phyloP scores from a whole-genome alignment of 257 asterid genomes.

The Fraxinus excelsior region DNA sequence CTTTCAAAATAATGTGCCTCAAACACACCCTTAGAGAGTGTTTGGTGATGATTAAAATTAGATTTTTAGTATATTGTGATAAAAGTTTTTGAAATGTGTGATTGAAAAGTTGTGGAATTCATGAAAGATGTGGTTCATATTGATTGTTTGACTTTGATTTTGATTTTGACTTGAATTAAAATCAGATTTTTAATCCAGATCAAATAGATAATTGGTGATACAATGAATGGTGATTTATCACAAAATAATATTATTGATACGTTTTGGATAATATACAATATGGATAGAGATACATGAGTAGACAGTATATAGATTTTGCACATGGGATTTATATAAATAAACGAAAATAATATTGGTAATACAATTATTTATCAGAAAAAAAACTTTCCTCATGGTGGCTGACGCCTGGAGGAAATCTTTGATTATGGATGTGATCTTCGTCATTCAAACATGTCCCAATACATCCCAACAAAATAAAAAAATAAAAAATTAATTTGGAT shows the following conservation, averaged over 20 bases:
- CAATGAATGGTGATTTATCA: neutral
- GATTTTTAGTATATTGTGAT: too few relatives aligned
- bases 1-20: too few relatives aligned
- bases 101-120: too few relatives aligned
- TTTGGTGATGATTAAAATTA: too few relatives aligned
- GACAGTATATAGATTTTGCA: neutral
- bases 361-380: neutral
- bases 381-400: constrained; percentile 15
- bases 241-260: neutral
- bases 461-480: constrained; percentile 16
- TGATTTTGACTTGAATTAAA: too few relatives aligned
- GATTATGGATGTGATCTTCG: constrained; percentile 41
- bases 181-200: too few relatives aligned
- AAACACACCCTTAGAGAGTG: too few relatives aligned
- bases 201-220: too few relatives aligned
- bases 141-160: too few relatives aligned
- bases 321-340: neutral
- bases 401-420: constrained; percentile 47
- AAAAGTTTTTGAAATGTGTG: too few relatives aligned
- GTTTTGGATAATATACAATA: neutral
- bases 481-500: neutral
- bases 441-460: constrained; percentile 47
- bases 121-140: too few relatives aligned
- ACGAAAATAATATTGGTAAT: neutral
- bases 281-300: neutral